Conservation (phyloP, 257 asterid genomes). For the Penstemon eatonii region DNA sequence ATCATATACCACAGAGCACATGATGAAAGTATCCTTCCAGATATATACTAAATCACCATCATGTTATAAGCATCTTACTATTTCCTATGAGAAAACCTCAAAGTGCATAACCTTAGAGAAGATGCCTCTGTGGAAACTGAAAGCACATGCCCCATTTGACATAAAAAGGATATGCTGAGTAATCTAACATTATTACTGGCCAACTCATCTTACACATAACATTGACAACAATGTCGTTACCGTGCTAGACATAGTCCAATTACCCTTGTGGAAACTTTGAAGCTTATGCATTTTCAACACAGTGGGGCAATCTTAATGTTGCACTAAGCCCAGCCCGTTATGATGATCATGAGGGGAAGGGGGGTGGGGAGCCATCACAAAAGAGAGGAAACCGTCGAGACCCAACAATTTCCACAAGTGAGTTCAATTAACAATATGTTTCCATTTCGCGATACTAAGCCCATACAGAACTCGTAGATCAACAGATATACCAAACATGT, state of each 20-base stretch:
- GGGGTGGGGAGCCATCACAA: neutral
- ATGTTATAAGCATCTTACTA: neutral
- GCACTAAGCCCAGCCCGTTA: constrained; percentile 14
- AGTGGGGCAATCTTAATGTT: constrained; percentile 19
- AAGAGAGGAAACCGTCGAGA: constrained; percentile 12
- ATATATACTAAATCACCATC: neutral
- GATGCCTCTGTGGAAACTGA: neutral
- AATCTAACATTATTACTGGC: neutral
- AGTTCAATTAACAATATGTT: constrained; percentile 17
- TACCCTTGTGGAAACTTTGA: constrained; percentile 15
- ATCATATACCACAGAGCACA: neutral
- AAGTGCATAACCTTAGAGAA: neutral
- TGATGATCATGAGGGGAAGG: constrained; percentile 7
- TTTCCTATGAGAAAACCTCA: neutral
- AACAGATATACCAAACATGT: constrained; percentile 16
- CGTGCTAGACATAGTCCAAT: neutral
- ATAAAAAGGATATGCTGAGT: neutral
- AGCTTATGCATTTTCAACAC: constrained; percentile 14
- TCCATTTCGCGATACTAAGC: constrained; percentile 19
- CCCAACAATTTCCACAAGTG: neutral
- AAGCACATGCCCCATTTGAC: neutral
- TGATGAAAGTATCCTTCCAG: neutral
- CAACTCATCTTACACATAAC: neutral
- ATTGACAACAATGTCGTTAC: neutral
- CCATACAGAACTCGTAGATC: neutral